Percentiles rank a stretch among this genome's conserved stretches.
phyloP scores from a whole-genome alignment of 2,329 filamentous ascomycete species.

The Exophiala phaeomuriformis region DNA sequence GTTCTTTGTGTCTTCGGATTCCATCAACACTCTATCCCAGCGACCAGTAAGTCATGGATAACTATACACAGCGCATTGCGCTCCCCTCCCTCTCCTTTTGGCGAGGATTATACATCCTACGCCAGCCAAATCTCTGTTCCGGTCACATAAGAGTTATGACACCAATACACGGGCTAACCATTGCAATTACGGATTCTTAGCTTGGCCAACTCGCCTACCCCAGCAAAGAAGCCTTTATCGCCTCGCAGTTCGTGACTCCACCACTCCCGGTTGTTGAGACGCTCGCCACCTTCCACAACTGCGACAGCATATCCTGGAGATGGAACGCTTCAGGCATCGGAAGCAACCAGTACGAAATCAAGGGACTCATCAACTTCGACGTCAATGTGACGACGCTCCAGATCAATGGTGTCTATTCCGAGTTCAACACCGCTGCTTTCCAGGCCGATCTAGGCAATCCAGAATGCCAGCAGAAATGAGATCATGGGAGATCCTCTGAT shows the following conservation, averaged over 20 bases:
- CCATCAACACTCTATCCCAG: constrained; percentile 18
- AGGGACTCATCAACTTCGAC: constrained; percentile 18
- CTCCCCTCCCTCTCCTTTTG: background rate
- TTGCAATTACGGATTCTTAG: constrained; percentile 1
- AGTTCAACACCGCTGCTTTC: constrained; percentile 24
- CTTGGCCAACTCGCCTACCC: constrained; percentile 15
- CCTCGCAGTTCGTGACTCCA: constrained; percentile 12
- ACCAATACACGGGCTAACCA: background rate
- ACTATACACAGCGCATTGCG: background rate
- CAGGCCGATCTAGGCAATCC: constrained; percentile 4
- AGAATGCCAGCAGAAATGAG: constrained; percentile 9
- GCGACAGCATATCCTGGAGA: constrained; percentile 23
- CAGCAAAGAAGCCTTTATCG: constrained; percentile 22
- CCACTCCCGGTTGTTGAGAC: constrained; percentile 15
- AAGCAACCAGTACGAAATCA: constrained; percentile 10
- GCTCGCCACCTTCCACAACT: constrained; percentile 16
- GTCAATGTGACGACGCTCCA: constrained; percentile 10
- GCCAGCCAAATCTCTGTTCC: background rate
- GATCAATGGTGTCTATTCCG: constrained; percentile 23
- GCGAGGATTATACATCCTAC: too few species aligned
- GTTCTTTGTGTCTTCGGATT: constrained; percentile 19
- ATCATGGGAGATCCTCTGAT: background rate
- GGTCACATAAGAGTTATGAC: background rate
- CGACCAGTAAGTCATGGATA: constrained; percentile 11
- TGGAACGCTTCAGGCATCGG: constrained; percentile 19